A percentile compares a stretch with the other conserved stretches of the same genome.
These are phyloP conservation scores for Entomortierella beljakovae DNA, from an alignment of 192 early-diverging fungal species.

Conservation along the genomic window DNA sequence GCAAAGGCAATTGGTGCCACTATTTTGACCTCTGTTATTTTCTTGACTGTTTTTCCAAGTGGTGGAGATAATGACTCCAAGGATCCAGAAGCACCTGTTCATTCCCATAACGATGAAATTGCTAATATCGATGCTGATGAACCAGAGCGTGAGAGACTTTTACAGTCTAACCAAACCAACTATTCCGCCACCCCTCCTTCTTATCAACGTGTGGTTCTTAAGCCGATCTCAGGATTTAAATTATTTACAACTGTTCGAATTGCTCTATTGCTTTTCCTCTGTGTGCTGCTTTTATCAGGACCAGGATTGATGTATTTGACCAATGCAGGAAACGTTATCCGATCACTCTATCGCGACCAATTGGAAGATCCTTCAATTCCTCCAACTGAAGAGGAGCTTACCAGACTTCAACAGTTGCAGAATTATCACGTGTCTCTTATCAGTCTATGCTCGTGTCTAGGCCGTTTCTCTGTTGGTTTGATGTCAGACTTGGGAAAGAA, in stretches of 20 bases:
- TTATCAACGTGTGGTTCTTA: not conserved
- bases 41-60: slow-evolving; percentile 24
- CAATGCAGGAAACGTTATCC: slow-evolving; percentile 56
- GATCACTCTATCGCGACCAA: slow-evolving; percentile 47
- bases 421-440: slow-evolving; percentile 58
- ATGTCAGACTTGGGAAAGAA: slow-evolving; percentile 54
- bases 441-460: slow-evolving; percentile 57
- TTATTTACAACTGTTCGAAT: slow-evolving; percentile 36
- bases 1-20: slow-evolving; percentile 58
- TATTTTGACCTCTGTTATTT: slow-evolving; percentile 54
- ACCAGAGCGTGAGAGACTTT: slow-evolving; percentile 26
- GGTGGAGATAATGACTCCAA: not conserved
- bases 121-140: slow-evolving; percentile 21
- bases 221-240: slow-evolving; percentile 17
- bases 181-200: not conserved
- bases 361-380: slow-evolving; percentile 41
- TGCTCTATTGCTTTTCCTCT: slow-evolving; percentile 32
- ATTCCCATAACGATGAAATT: not conserved
- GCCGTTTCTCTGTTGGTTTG: slow-evolving; percentile 52
- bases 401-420: slow-evolving; percentile 40
- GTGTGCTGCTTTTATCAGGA: slow-evolving; percentile 38
- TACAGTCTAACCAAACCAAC: not conserved
- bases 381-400: slow-evolving; percentile 28
- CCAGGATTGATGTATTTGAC: slow-evolving; percentile 58
- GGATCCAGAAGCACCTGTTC: not conserved